A percentile compares a stretch with the other conserved stretches of the same genome.
phyloP scores from a whole-genome alignment of 139 green algal genomes.

The Spirogloea muscicola region DNA sequence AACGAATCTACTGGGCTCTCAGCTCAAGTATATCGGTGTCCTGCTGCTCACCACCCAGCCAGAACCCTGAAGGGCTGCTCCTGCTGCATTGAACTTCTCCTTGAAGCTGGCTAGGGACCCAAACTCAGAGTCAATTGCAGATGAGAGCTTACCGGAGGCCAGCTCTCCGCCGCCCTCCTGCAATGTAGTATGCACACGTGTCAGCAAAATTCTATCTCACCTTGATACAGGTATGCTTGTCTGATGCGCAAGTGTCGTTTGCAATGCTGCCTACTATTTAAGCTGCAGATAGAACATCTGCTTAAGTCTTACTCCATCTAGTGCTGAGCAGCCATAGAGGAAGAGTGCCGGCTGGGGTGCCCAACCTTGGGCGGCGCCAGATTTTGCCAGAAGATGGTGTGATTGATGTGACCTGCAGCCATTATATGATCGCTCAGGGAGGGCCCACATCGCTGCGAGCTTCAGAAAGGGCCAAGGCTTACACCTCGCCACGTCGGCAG shows the following conservation, averaged over 20 bases:
- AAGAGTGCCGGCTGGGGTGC: neutral
- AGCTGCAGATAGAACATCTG: neutral
- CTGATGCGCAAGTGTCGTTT: neutral
- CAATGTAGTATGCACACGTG: neutral
- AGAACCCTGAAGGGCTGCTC: conserved; percentile 84
- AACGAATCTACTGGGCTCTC: too few relatives aligned
- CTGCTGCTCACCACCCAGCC: conserved; percentile 83
- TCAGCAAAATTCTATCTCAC: neutral
- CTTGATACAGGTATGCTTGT: neutral
- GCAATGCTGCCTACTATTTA: neutral
- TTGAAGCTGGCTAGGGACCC: conserved; percentile 81
- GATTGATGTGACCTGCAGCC: conserved; percentile 88
- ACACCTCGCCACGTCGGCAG: neutral
- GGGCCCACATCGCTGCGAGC: too few relatives aligned
- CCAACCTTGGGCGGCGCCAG: conserved; percentile 73
- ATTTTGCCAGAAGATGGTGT: conserved; percentile 96
- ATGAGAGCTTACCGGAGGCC: conserved; percentile 66
- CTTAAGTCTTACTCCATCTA: too few relatives aligned
- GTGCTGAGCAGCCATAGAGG: neutral
- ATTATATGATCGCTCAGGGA: neutral
- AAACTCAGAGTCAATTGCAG: conserved; percentile 78
- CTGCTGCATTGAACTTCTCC: conserved; percentile 67
- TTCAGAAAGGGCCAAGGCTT: too few relatives aligned
- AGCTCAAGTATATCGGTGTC: too few relatives aligned
- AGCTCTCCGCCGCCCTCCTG: conserved; percentile 70